phyloP scores from a whole-genome alignment of 257 asterid genomes.

The Nicotiana sylvestris region DNA sequence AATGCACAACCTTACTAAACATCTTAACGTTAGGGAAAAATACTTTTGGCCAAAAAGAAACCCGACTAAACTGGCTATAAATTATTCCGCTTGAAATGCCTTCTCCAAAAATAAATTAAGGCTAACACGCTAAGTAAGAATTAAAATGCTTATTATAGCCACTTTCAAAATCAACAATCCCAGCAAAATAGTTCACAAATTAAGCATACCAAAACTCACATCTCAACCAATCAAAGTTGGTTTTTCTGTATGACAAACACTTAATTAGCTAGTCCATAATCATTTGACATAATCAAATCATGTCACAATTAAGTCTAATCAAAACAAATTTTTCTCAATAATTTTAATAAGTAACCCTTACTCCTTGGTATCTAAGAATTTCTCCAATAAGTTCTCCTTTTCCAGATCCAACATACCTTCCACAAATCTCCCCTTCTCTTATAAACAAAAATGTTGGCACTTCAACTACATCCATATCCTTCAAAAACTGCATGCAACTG shows the following conservation, averaged over 20 bases:
- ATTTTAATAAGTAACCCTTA: constrained; percentile 53
- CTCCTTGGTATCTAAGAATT: constrained; percentile 90
- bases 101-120: neutral
- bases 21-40: no score
- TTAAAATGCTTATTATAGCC: no score
- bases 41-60: no score
- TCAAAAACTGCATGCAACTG: constrained; percentile 88
- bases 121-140: neutral
- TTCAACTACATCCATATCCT: constrained; percentile 77
- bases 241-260: neutral
- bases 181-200: neutral
- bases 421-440: constrained; percentile 67
- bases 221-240: neutral
- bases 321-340: neutral
- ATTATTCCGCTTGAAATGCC: neutral
- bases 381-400: constrained; percentile 98
- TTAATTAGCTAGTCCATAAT: neutral
- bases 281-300: neutral
- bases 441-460: constrained; percentile 96
- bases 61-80: neutral
- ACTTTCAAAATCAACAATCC: neutral
- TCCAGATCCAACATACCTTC: constrained; percentile 95
- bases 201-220: neutral
- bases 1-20: no score
- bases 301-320: neutral